Conservation (phyloP, 73 alveolate genomes). For the Blepharisma japonicum region DNA sequence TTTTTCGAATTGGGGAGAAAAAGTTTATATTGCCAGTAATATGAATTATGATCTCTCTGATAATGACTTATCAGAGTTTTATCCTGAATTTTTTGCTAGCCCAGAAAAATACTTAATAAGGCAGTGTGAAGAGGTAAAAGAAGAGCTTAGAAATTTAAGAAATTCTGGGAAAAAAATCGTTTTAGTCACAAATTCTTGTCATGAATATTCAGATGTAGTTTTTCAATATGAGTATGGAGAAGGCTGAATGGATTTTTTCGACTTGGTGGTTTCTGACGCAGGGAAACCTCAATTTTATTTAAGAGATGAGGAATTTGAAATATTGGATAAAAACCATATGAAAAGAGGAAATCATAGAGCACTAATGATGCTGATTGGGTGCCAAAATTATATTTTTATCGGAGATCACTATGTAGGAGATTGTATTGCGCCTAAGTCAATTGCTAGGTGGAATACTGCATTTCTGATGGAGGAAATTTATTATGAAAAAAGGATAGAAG, state of each 20-base stretch:
- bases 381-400: conserved; percentile 11
- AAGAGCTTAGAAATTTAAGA: background rate
- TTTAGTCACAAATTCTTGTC: background rate
- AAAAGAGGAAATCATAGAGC: background rate
- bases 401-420: conserved; percentile 23
- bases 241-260: background rate
- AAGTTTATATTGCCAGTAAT: background rate
- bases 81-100: background rate
- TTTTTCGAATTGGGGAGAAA: background rate
- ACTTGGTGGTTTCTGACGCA: background rate
- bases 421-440: background rate
- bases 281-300: conserved; percentile 12
- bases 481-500: background rate
- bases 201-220: background rate
- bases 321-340: background rate
- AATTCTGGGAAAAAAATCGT: background rate
- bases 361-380: background rate
- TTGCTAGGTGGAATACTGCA: background rate
- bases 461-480: conserved; percentile 14
- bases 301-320: conserved; percentile 9
- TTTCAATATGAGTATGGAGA: conserved; percentile 9
- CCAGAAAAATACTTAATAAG: background rate
- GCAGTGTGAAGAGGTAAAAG: background rate
- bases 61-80: background rate
- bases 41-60: background rate